These are phyloP conservation scores for Psilocybe cubensis DNA, from an alignment of 768 basidiomycete genomes.

Conservation along the genomic window DNA sequence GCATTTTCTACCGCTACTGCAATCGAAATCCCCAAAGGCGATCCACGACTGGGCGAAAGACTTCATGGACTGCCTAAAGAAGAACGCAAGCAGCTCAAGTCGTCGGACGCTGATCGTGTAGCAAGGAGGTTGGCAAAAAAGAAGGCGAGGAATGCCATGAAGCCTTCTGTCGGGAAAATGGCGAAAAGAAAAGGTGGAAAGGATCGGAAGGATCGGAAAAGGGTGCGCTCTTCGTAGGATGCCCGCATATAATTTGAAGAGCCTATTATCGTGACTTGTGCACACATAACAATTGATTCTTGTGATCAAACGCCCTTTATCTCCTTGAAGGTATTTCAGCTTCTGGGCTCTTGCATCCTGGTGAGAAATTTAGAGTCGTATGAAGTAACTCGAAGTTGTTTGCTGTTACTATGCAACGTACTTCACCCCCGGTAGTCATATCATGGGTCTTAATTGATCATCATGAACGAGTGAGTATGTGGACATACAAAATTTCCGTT, in stretches of 20 bases:
- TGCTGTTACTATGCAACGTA: constrained; percentile 9
- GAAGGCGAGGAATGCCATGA: constrained; percentile 64
- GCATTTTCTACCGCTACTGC: constrained; percentile 11
- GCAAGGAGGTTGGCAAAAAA: constrained; percentile 91
- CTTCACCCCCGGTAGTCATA: background rate
- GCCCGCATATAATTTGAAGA: background rate
- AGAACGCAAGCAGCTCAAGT: constrained; percentile 84
- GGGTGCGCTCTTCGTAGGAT: constrained; percentile 15
- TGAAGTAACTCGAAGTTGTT: background rate
- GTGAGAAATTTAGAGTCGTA: background rate
- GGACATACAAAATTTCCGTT: too few species aligned
- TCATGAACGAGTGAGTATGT: too few species aligned
- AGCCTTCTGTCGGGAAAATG: constrained; percentile 19
- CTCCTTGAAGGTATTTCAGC: background rate
- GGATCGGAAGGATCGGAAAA: constrained; percentile 21
- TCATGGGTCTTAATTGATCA: too few species aligned
- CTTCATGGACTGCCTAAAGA: constrained; percentile 81
- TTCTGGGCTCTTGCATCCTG: background rate
- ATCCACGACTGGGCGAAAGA: constrained; percentile 80
- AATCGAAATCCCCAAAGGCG: constrained; percentile 67
- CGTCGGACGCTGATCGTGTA: constrained; percentile 76
- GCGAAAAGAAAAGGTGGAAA: constrained; percentile 36
- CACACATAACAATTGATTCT: too few species aligned
- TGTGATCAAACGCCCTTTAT: too few species aligned
- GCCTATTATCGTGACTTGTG: too few species aligned